Conservation (phyloP, 2,329 filamentous ascomycete species). For the Exophiala lecanii-corni region DNA sequence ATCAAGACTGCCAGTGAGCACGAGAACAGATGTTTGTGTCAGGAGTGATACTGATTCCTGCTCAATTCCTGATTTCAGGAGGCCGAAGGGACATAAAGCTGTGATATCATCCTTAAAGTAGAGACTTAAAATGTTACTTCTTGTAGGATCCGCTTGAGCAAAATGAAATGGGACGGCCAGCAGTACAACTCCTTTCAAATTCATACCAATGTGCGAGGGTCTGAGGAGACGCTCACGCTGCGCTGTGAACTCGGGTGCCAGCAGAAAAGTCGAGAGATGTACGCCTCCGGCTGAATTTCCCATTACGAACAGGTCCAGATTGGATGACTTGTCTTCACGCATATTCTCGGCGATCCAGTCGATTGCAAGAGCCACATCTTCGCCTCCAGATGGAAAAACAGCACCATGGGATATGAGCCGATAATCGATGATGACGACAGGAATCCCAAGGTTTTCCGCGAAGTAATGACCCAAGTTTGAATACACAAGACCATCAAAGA, state of each 20-base stretch:
- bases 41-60: conserved; percentile 3
- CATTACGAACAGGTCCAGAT: conserved; percentile 35
- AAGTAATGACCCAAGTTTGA: conserved; percentile 40
- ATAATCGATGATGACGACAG: conserved; percentile 38
- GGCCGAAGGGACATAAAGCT: conserved; percentile 2
- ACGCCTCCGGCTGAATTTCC: conserved; percentile 41
- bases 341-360: conserved; percentile 32
- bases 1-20: conserved; percentile 13
- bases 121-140: neutral
- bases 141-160: conserved; percentile 29
- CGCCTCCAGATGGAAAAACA: conserved; percentile 38
- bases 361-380: conserved; percentile 35
- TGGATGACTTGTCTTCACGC: conserved; percentile 26
- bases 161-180: conserved; percentile 15
- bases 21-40: conserved; percentile 5
- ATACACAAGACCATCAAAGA: conserved; percentile 29
- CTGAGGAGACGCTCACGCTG: conserved; percentile 1
- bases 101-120: conserved; percentile 9
- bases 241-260: conserved; percentile 20
- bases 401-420: conserved; percentile 38
- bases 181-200: conserved; percentile 1
- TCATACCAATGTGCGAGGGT: neutral
- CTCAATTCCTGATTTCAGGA: conserved; percentile 9
- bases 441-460: conserved; percentile 33
- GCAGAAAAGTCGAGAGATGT: conserved; percentile 35